These are phyloP conservation scores for Nitzschia inconspicua DNA, from an alignment of 108 stramenopile genomes.

Conservation along the genomic window DNA sequence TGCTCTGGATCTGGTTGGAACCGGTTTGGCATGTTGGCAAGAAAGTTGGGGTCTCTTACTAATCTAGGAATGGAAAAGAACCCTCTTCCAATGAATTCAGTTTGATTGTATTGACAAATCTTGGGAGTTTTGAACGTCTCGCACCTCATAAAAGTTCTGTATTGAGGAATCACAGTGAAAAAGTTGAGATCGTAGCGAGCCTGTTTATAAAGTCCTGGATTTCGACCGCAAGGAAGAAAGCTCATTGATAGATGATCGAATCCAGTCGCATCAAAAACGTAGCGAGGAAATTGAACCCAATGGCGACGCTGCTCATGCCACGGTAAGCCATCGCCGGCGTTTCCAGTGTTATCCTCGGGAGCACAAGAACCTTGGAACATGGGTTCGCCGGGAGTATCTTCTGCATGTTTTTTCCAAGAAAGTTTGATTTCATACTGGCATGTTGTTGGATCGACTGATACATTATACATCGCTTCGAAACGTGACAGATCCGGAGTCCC, in stretches of 20 bases:
- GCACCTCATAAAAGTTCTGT: constrained; percentile 20
- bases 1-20: constrained; percentile 14
- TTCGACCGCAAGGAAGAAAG: constrained; percentile 22
- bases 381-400: background rate
- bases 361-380: constrained; percentile 17
- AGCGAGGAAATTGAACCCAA: constrained; percentile 19
- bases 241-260: constrained; percentile 30
- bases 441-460: constrained; percentile 1
- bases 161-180: constrained; percentile 25
- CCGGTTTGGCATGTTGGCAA: constrained; percentile 25
- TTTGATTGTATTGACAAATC: constrained; percentile 22
- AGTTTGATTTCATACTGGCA: constrained; percentile 8
- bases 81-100: constrained; percentile 12
- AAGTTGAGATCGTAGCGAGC: constrained; percentile 25
- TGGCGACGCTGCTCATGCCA: constrained; percentile 21
- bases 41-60: constrained; percentile 3
- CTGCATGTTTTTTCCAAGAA: background rate
- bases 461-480: background rate
- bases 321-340: constrained; percentile 8
- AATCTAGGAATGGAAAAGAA: constrained; percentile 20
- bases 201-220: constrained; percentile 4
- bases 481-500: constrained; percentile 10
- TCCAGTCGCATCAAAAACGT: constrained; percentile 26
- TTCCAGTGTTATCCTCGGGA: constrained; percentile 1
- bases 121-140: constrained; percentile 2